Evolutionary conservation across 305 asterid species (phyloP).

Genomic region (Fraxinus albicans): DNA sequence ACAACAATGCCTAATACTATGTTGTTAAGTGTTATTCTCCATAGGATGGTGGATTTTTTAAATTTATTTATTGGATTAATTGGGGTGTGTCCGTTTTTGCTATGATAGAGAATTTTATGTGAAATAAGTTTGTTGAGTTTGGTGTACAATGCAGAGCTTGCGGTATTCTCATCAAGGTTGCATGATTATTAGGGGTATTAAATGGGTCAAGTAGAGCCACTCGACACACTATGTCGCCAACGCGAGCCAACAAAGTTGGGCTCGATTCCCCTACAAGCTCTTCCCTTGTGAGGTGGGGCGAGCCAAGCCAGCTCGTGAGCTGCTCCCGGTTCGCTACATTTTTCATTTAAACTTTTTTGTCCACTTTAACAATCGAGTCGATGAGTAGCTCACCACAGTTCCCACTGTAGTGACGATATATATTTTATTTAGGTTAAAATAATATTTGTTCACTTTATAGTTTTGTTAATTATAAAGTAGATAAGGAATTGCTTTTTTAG

Average conservation of each 20-base stretch:
- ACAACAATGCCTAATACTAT: conserved; percentile 8
- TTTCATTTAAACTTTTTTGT: too few species aligned
- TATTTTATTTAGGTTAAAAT: not conserved
- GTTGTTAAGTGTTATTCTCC: conserved; percentile 4
- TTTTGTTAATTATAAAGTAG: not conserved
- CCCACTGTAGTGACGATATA: not conserved
- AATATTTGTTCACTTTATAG: not conserved
- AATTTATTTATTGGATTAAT: not conserved
- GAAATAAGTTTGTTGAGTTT: conserved; percentile 17
- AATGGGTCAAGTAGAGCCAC: not conserved
- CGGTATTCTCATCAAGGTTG: conserved; percentile 32
- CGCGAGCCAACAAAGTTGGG: not conserved
- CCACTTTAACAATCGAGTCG: not conserved
- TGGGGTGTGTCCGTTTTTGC: not conserved
- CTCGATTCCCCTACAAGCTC: not conserved
- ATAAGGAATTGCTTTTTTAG: not conserved
- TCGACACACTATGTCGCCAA: not conserved
- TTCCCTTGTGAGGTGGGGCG: not conserved
- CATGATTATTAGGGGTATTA: conserved; percentile 17
- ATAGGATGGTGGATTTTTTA: not conserved
- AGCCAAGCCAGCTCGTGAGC: not conserved
- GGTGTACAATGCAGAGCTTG: conserved; percentile 38
- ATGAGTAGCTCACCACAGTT: not conserved
- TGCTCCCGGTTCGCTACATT: not conserved
- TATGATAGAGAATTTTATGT: not conserved